Percentiles rank a stretch among this genome's conserved stretches.
These are phyloP conservation scores for Fusarium sp. DNA, from an alignment of 2,329 filamentous ascomycete genomes.

Conservation along the genomic window DNA sequence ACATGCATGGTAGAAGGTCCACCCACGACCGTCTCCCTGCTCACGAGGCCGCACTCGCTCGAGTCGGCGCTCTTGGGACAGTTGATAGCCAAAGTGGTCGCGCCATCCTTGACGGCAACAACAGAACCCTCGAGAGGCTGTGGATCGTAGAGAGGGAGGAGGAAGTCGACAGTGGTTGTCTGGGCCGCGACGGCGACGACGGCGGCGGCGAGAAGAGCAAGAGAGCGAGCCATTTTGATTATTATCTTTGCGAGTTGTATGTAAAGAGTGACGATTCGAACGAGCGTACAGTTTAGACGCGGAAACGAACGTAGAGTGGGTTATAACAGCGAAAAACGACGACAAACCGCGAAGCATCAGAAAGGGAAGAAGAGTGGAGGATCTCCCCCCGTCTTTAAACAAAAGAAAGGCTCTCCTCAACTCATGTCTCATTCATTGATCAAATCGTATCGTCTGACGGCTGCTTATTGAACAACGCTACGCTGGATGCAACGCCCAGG, in stretches of 20 bases:
- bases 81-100: slow-evolving; percentile 46
- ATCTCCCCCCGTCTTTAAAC: slow-evolving; percentile 16
- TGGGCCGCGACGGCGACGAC: slow-evolving; percentile 38
- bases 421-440: slow-evolving; percentile 12
- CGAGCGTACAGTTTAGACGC: slow-evolving; percentile 27
- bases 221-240: slow-evolving; percentile 40
- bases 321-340: background rate
- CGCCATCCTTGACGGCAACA: slow-evolving; percentile 38
- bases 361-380: background rate
- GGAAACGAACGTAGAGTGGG: slow-evolving; percentile 5
- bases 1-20: slow-evolving; percentile 23
- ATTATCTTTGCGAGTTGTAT: background rate
- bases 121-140: slow-evolving; percentile 45
- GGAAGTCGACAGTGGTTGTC: slow-evolving; percentile 43
- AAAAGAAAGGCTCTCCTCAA: background rate
- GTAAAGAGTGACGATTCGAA: slow-evolving; percentile 20
- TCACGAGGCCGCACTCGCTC: slow-evolving; percentile 41
- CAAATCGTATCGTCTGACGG: slow-evolving; percentile 26
- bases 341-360: background rate
- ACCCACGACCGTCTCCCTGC: slow-evolving; percentile 43
- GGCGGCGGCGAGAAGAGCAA: slow-evolving; percentile 40
- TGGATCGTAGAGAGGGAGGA: slow-evolving; percentile 41
- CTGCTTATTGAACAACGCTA: slow-evolving; percentile 22
- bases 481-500: slow-evolving; percentile 17
- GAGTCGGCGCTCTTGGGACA: slow-evolving; percentile 36